A percentile compares a stretch with the other conserved stretches of the same genome.
Evolutionary conservation across 345 rosid genomes (phyloP).

Genomic region (Cardamine resedifolia): DNA sequence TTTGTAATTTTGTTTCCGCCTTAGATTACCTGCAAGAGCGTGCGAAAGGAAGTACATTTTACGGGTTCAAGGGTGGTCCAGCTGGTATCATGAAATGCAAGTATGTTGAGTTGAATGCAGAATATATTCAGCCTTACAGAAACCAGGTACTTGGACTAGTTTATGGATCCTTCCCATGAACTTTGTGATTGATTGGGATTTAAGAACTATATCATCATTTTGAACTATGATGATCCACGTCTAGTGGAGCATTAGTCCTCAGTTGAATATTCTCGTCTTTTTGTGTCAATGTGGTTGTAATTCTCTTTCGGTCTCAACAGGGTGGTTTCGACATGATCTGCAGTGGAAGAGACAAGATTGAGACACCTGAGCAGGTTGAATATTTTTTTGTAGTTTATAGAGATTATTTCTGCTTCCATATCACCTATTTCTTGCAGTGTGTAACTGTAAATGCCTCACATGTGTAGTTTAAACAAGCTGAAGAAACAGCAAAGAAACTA

Average conservation of each 20-base stretch:
- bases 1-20: slow-evolving; percentile 10
- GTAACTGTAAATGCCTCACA: slow-evolving; percentile 6
- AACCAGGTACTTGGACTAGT: slow-evolving; percentile 64
- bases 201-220: background rate
- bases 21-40: slow-evolving; percentile 92
- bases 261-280: background rate
- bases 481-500: slow-evolving; percentile 84
- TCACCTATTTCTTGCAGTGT: background rate
- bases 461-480: slow-evolving; percentile 95
- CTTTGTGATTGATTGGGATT: slow-evolving; percentile 7
- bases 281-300: background rate
- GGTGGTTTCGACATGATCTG: slow-evolving; percentile 99
- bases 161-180: background rate
- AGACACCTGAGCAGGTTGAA: slow-evolving; percentile 91
- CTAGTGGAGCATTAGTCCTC: background rate
- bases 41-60: slow-evolving; percentile 71
- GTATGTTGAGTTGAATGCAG: slow-evolving; percentile 68
- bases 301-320: slow-evolving; percentile 39
- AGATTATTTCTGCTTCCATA: background rate
- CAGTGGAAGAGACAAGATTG: slow-evolving; percentile 99
- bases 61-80: slow-evolving; percentile 97
- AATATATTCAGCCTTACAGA: slow-evolving; percentile 78
- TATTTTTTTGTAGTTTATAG: background rate
- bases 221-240: background rate
- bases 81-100: slow-evolving; percentile 99